These are phyloP conservation scores for Macaranga tanarius DNA, from an alignment of 441 rosid species.

Conservation along the genomic window DNA sequence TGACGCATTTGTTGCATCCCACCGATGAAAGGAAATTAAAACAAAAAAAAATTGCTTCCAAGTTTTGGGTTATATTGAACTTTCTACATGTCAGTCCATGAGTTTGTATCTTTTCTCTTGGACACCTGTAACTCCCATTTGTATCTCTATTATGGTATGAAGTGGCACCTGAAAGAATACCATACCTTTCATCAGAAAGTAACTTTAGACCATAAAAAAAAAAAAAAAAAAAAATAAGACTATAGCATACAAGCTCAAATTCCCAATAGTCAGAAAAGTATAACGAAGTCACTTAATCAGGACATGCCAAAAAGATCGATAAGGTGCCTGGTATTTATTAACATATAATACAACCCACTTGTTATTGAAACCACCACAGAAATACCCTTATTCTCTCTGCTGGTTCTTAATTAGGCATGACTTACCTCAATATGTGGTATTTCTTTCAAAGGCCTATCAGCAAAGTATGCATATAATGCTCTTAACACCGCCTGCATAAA, in stretches of 20 bases:
- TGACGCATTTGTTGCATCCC: background rate
- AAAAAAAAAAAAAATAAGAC: no score
- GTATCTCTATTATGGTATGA: conserved; percentile 97
- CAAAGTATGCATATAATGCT: conserved; percentile 95
- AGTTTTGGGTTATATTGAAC: background rate
- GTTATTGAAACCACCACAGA: no score
- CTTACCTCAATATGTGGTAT: conserved; percentile 97
- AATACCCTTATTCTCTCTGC: background rate
- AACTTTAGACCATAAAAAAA: no score
- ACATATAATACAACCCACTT: background rate
- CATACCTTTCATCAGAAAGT: background rate
- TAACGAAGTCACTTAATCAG: background rate
- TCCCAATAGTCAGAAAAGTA: background rate
- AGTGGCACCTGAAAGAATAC: conserved; percentile 71
- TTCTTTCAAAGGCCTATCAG: conserved; percentile 96
- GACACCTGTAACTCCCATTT: conserved; percentile 98
- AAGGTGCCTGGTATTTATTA: background rate
- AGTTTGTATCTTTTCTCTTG: conserved; percentile 98
- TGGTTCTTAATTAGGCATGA: background rate
- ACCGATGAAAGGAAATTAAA: conserved; percentile 14
- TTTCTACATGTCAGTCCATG: conserved; percentile 61
- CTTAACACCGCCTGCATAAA: conserved; percentile 84
- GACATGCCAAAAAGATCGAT: background rate
- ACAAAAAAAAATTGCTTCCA: background rate
- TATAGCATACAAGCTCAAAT: background rate